Conservation (phyloP, 192 early-diverging fungal species). For the Entophlyctis luteolus region DNA sequence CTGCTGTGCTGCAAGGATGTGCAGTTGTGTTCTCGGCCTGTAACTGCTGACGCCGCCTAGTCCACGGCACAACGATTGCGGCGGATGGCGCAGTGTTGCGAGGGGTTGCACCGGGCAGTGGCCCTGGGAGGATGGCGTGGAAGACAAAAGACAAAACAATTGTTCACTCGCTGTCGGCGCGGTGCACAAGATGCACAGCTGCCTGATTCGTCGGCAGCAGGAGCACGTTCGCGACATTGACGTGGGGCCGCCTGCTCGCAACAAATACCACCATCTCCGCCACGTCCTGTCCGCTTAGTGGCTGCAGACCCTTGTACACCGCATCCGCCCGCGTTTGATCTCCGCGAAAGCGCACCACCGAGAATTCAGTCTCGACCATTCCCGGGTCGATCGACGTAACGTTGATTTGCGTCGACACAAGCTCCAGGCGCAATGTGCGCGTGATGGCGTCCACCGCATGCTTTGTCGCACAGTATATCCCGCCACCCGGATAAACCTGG, state of each 20-base stretch:
- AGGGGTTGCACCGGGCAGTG: too few relatives aligned
- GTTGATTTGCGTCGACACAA: conserved; percentile 59
- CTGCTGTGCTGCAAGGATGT: too few relatives aligned
- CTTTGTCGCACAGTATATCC: conserved; percentile 81
- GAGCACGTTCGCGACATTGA: conserved; percentile 66
- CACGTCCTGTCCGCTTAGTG: conserved; percentile 67
- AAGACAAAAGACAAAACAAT: too few relatives aligned
- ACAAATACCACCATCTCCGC: conserved; percentile 74
- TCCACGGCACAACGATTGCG: too few relatives aligned
- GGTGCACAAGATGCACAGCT: conserved; percentile 25
- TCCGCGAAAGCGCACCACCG: conserved; percentile 75
- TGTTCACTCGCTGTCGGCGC: too few relatives aligned
- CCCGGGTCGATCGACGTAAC: conserved; percentile 79
- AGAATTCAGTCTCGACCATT: conserved; percentile 90
- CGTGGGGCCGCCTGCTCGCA: conserved; percentile 68
- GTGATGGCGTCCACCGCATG: conserved; percentile 79
- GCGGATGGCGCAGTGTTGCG: too few relatives aligned
- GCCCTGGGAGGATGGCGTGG: too few relatives aligned
- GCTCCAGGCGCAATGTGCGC: conserved; percentile 68
- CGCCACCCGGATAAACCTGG: conserved; percentile 67
- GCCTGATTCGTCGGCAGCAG: conserved; percentile 58
- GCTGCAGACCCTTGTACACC: conserved; percentile 76
- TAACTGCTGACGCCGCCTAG: too few relatives aligned
- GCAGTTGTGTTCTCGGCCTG: too few relatives aligned
- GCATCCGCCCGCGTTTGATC: conserved; percentile 37